Evolutionary conservation across 2,329 filamentous ascomycete genomes (phyloP).

Genomic region (Penicillium sp.): DNA sequence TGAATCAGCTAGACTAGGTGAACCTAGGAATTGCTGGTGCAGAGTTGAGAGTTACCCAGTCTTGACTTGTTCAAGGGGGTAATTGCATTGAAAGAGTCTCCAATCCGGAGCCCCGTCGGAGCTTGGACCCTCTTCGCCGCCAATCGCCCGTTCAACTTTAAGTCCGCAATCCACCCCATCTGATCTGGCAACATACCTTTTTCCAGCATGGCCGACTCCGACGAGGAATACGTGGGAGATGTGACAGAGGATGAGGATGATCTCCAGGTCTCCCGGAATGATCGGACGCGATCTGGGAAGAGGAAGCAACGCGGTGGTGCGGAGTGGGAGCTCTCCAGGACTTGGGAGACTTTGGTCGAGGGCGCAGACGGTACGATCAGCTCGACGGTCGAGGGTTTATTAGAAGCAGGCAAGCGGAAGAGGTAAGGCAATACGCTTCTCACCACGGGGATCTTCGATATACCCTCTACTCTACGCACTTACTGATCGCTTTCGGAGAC

Average conservation of each 20-base stretch:
- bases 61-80: too few species aligned
- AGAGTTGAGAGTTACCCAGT: background rate
- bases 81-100: background rate
- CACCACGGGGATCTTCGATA: too few species aligned
- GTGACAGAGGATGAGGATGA: constrained; percentile 52
- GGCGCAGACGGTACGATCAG: constrained; percentile 78
- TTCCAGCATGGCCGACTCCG: constrained; percentile 50
- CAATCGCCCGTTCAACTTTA: background rate
- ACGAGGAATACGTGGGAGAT: constrained; percentile 58
- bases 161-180: too few species aligned
- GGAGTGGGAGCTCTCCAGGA: constrained; percentile 54
- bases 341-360: constrained; percentile 73
- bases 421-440: constrained; percentile 54
- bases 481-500: constrained; percentile 25
- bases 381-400: constrained; percentile 69
- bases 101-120: constrained; percentile 31
- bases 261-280: constrained; percentile 23
- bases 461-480: background rate
- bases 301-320: constrained; percentile 45
- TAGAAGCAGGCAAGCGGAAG: constrained; percentile 82
- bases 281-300: constrained; percentile 34
- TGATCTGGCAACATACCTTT: background rate
- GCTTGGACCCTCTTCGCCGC: constrained; percentile 32
- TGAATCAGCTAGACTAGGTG: background rate
- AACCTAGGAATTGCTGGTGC: background rate